Base-by-base conservation (phyloP, 306 rosid genomes). In the Ormosia emarginata region DNA sequence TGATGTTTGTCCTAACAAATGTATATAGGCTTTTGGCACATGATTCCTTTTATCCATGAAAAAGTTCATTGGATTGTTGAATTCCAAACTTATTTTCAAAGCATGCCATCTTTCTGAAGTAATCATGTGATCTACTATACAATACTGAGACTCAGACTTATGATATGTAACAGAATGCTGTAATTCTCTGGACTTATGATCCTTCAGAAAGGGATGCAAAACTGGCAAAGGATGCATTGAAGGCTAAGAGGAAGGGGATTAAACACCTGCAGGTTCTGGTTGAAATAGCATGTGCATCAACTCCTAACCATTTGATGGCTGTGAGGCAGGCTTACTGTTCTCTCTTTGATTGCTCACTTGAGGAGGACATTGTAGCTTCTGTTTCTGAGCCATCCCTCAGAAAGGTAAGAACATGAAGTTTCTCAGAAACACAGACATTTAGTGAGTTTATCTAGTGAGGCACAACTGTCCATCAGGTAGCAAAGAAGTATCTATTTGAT, bases 271-370 rank as follows among this genome's bases (percentile, higher is more conserved):
- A 86, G 82, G 85, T 91, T 83, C 79, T 96, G 63, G 88, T 91
- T 49, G 99, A 93, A 91, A 88, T 96, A 82, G 90, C 98, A 6
- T 96, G 99, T 65, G 90, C 97, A 40, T 79, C 98, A n/a, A 84
- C 91, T 82, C 97, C 99, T 55, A 86, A 89, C 86, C 98, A 96
- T 87, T 86, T 91, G 82, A 82, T 92, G 73, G 93, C 88, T 30
- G 99, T 96, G 73, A 93, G 98, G 85, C 89, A 91, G 82, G 88
- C 86, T 14, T 96, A 96, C 71, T 82, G 90, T 74, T 85, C 91
- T 85, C 89, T 92, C 18, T 93, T 77, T 58, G 90, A 92, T 69
- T 84, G 90, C 79, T 92, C 99, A 0, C 90, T 96, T 29, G 99
- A 96, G 84, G 99, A 96, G 84, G 98, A 93, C 68, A 90, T 96